A percentile compares a stretch with the other conserved stretches of the same genome.
Evolutionary conservation across 371 early-diverging fungal species (phyloP).

Genomic region (Haplosporangium sp.): DNA sequence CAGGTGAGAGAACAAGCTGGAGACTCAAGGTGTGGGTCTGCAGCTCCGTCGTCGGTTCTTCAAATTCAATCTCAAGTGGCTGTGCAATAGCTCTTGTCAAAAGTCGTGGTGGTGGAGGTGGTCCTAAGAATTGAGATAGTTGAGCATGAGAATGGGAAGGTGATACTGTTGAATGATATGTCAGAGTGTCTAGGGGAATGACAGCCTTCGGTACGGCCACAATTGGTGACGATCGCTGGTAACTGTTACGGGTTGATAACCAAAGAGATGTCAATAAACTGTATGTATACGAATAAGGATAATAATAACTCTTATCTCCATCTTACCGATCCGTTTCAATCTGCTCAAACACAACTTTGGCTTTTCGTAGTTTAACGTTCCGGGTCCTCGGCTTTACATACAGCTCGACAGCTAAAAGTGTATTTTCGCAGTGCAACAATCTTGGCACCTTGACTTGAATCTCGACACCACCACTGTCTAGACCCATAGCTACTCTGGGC

Average conservation of each 20-base stretch:
- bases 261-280: not conserved
- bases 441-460: conserved; percentile 52
- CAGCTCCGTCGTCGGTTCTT: conserved; percentile 37
- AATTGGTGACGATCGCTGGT: conserved; percentile 26
- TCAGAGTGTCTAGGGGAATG: conserved; percentile 23
- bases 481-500: conserved; percentile 34
- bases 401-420: conserved; percentile 46
- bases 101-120: conserved; percentile 47
- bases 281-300: not conserved
- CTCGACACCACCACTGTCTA: conserved; percentile 55
- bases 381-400: conserved; percentile 50
- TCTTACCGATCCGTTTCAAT: conserved; percentile 54
- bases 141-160: conserved; percentile 7
- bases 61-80: conserved; percentile 47
- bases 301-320: not conserved
- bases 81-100: conserved; percentile 43
- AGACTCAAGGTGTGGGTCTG: conserved; percentile 30
- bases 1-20: conserved; percentile 48
- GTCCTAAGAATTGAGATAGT: conserved; percentile 14
- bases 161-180: conserved; percentile 14
- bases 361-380: conserved; percentile 45
- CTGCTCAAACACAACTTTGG: conserved; percentile 52
- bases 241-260: conserved; percentile 6
- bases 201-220: conserved; percentile 30
- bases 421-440: conserved; percentile 48